Base-by-base conservation (phyloP, 1,139 yeast genomes). In the Suhomyces terraborum region DNA sequence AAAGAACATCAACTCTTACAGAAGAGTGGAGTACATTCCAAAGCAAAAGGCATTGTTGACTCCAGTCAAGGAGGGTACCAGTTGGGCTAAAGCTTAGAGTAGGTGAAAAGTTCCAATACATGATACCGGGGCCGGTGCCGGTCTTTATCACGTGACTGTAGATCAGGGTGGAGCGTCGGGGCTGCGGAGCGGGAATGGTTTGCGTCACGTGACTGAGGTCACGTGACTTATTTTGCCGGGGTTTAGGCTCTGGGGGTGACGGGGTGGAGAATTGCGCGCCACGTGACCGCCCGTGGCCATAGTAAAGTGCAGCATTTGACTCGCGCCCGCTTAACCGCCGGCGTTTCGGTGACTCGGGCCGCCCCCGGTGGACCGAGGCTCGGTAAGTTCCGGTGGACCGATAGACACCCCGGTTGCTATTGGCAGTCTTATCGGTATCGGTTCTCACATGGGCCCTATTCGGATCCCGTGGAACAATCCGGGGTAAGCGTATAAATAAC, bases 1-100 rank as follows among this genome's bases (percentile, higher is more conserved):
- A 76, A 89, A 88, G 80, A 88, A 88, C 68, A 62, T 88, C 59
- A 89, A 88, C 69, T 73, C 87, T 47, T 84, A 84, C 65, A 93
- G 88, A 66, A 82, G 96, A 67, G 75, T 87, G 51, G 86, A 87
- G 61, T 87, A 86, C 59, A 72, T 86, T 61, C 94, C 95, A 40
- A 63, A 66, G 42, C 96, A 88, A 74, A 77, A 77, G 58, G 96
- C 95, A 42, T 70, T 88, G 50, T 73, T 82, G 55, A 80, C 79
- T 32, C 93, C 95, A 35, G 64, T 75, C 47, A 68, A 64, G 42
- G 71, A 68, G 54, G 79, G 81, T 28, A 62, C 66, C 45, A 53
- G 66, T 52, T 73, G 78, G 78, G 75, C 70, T 41, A 56, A 61
- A 49, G 40, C 46, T 24, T 49, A 50, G 37, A 26, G 20, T 25